Evolutionary conservation across 257 asterid genomes (phyloP), one percentile per base, ranked within the genome.

Genomic region (Scutellaria minor): DNA sequence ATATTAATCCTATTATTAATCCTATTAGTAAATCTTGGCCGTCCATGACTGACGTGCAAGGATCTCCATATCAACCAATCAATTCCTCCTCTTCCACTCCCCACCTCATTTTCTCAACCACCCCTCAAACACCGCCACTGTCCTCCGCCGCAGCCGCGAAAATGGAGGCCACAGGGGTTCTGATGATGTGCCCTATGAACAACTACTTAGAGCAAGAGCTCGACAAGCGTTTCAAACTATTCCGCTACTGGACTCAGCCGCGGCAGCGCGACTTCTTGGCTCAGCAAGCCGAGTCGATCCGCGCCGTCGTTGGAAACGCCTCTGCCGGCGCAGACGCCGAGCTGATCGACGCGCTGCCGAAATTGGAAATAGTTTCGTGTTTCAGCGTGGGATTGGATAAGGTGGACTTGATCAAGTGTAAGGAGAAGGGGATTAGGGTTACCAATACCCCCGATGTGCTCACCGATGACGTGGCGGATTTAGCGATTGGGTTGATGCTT

Each of bases 391-490:
- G 99, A 0, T 60, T 94, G 70, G 99, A 94, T 60, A 91, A 87
- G 72, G 81, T 94, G 10, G 99, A 94, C 78, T 41, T 91, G 88
- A 66, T 1, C 48, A 91, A 82, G 78, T 94, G 97, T 10, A 79
- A 70, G 78, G 97, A 89, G 68, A 88, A 58, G 83, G 93, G 97
- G 55, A 78, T 94, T 78, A 87, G 87, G 90, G 98, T 93, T 71
- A 85, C 96, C 6, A 85, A 86, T 78, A 94, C 97, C 0, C 98
- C 96, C 41, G 96, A 89, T 64, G 97, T 94, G 68, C 76, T 94
- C 80, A 89, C 96, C 6, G 99, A 89, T 56, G 99, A 94, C 72
- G 95, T 89, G 70, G 99, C 98, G 40, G 98, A 94, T 72, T n/a
- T 91, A 68, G 97, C 98, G 8, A 82, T 91, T 11, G 97, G 89